Base-by-base conservation (phyloP, 1,284 basidiomycete species). In the Afroboletus lepidellus region DNA sequence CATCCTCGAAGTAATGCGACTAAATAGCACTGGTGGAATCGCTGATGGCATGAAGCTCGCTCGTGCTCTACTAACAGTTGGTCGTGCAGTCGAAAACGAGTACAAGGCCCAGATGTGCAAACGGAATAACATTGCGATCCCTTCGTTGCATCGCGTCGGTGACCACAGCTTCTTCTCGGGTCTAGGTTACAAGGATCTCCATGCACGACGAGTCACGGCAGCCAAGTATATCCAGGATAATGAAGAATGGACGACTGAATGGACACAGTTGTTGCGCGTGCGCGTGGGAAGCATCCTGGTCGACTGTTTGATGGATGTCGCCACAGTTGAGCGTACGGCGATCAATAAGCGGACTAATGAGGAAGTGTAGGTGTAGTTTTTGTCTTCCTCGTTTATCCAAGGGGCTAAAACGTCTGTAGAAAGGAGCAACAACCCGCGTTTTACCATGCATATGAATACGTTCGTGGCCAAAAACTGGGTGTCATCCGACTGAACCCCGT, bases 1-100 rank as follows among this genome's bases (percentile, higher is more conserved):
- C 4, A 92, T 98, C 57, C 78, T 96, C 32, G 94, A 98, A 69
- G 70, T 95, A 47, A 92, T 98, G 89, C 83, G 92, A 16, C 72
- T 94, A 41, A 82, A 88, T 41, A 88, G 90, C 6, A 78, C 82
- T 1, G 89, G 90, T 18, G 91, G 91, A 25, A 79, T 94, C 8
- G 66, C 77, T 0, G 85, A 91, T 49, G 96, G 95, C 1, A 93
- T 97, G 87, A 97, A 97, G 73, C 90, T 92, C 0, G 83, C 94
- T 1, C 80, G 92, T 1, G 92, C 91, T 0, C 76, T 97, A 50
- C 73, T 97, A n/a, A 70, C 78, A 0, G 82, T 98, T 25, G 96
- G 95, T 0, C 85, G 81, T 56, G 90, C 91, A 0, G 81, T 98
- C 37, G 95, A 98, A 73, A 77, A 83, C 48, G 94, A 97, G 72